Conservation (phyloP, 345 rosid genomes). For the Clausena lansium region DNA sequence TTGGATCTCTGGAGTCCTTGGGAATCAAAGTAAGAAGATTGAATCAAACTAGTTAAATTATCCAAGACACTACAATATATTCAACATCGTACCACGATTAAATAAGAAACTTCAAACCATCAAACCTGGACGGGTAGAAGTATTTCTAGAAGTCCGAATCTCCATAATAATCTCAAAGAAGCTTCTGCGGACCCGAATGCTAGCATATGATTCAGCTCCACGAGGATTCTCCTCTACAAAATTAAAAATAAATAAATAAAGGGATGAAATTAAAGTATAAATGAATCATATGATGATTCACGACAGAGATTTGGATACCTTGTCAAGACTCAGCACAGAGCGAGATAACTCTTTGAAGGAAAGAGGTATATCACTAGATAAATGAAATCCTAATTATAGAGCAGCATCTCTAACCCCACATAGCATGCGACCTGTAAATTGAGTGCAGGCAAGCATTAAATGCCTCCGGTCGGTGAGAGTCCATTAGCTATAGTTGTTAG, state of each 20-base stretch:
- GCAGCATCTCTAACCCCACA: conserved; percentile 76
- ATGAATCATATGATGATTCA: neutral
- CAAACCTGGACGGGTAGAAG: conserved; percentile 56
- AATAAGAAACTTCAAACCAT: conserved; percentile 24
- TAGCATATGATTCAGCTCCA: conserved; percentile 62
- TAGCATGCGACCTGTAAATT: conserved; percentile 62
- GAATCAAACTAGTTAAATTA: too few relatives aligned
- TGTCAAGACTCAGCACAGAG: conserved; percentile 53
- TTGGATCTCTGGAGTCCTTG: too few relatives aligned
- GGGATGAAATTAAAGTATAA: neutral
- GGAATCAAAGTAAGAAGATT: too few relatives aligned
- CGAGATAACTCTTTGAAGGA: conserved; percentile 47
- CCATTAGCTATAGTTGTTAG: neutral
- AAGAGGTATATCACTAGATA: conserved; percentile 63
- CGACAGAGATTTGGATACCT: conserved; percentile 36
- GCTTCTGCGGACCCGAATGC: conserved; percentile 65
- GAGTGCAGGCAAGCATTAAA: conserved; percentile 5
- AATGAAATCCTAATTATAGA: conserved; percentile 62
- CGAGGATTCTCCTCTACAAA: conserved; percentile 41
- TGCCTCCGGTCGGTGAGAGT: neutral
- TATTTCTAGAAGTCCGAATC: conserved; percentile 57
- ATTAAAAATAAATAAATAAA: conserved; percentile 2
- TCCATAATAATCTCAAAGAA: conserved; percentile 53
- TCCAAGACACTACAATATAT: too few relatives aligned
- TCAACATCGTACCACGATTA: too few relatives aligned